phyloP scores from a whole-genome alignment of 805 yeast species.

The Lachancea dasiensis region DNA sequence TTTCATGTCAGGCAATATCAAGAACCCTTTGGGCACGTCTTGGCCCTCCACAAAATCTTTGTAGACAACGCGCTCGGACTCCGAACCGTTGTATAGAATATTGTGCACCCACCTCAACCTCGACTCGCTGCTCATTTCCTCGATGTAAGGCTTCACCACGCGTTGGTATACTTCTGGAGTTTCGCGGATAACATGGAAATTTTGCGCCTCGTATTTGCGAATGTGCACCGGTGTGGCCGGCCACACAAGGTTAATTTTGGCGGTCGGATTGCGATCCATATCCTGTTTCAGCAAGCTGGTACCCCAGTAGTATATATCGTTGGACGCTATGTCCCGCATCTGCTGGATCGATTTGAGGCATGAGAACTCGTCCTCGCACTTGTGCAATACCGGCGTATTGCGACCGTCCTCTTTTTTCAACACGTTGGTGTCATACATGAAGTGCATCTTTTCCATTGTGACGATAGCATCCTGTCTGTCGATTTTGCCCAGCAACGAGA shows the following conservation, averaged over 20 bases:
- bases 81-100: conserved; percentile 75
- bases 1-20: conserved; percentile 89
- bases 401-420: conserved; percentile 10
- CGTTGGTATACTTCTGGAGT: conserved; percentile 68
- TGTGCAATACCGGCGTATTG: conserved; percentile 19
- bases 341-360: conserved; percentile 28
- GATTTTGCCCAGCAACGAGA: conserved; percentile 66
- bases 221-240: conserved; percentile 90
- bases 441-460: conserved; percentile 68
- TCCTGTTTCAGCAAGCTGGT: conserved; percentile 44
- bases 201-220: conserved; percentile 60
- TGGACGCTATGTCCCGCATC: conserved; percentile 44
- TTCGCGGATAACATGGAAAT: conserved; percentile 59
- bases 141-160: conserved; percentile 69
- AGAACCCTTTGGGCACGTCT: conserved; percentile 49
- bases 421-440: conserved; percentile 33
- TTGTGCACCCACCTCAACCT: conserved; percentile 86
- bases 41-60: conserved; percentile 48
- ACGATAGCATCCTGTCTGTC: conserved; percentile 58
- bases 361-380: conserved; percentile 27
- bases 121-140: conserved; percentile 60
- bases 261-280: conserved; percentile 45
- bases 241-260: conserved; percentile 69
- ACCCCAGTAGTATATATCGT: conserved; percentile 87
- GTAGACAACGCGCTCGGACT: conserved; percentile 70